These are phyloP conservation scores for Porodaedalea pini DNA, from an alignment of 1,284 basidiomycete species.

Conservation along the genomic window DNA sequence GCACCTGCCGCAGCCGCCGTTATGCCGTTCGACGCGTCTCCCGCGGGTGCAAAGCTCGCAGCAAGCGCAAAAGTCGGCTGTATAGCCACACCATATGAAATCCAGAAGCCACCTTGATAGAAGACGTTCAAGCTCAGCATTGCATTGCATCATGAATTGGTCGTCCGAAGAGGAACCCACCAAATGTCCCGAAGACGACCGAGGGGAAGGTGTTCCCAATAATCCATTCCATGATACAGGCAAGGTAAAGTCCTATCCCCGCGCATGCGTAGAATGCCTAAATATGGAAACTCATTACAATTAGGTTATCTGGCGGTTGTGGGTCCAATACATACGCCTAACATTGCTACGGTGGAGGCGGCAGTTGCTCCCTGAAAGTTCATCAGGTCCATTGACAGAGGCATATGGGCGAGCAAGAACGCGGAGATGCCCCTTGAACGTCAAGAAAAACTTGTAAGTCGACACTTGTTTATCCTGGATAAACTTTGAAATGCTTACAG, in stretches of 20 bases:
- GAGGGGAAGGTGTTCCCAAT: constrained; percentile 25
- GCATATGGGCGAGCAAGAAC: constrained; percentile 23
- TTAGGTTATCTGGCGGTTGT: background rate
- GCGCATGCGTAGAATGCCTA: constrained; percentile 24
- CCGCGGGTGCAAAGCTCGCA: constrained; percentile 23
- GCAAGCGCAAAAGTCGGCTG: constrained; percentile 23
- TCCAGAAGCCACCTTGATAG: constrained; percentile 25
- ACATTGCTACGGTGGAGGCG: constrained; percentile 19
- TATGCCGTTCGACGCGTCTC: constrained; percentile 21
- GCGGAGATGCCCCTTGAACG: constrained; percentile 22
- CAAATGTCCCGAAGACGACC: constrained; percentile 26
- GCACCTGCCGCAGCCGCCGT: constrained; percentile 22
- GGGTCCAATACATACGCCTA: constrained; percentile 20
- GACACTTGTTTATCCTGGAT: background rate
- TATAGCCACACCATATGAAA: constrained; percentile 21
- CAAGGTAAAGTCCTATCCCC: constrained; percentile 23
- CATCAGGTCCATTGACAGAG: constrained; percentile 24
- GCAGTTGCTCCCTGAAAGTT: constrained; percentile 24
- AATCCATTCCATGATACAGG: constrained; percentile 23
- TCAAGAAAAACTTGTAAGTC: background rate
- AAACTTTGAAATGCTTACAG: constrained; percentile 15
- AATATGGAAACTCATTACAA: background rate
- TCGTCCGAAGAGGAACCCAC: constrained; percentile 9
- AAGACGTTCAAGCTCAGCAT: background rate
- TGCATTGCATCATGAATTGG: background rate